phyloP scores from a whole-genome alignment of 768 basidiomycete species.

The Hericium coralloides region DNA sequence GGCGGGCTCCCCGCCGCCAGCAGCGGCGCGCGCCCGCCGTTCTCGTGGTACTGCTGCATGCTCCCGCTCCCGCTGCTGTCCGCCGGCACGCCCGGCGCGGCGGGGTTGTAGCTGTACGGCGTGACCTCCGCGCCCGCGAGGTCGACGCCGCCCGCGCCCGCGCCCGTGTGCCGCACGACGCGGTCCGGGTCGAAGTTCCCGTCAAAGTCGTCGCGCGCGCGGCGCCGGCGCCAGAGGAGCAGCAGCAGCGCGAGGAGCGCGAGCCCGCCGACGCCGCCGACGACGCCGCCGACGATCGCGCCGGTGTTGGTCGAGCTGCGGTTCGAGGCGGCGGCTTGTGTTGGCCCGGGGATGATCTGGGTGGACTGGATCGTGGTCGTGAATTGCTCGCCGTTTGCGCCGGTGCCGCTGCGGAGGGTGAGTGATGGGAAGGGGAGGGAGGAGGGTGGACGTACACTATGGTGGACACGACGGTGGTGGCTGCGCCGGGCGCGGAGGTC shows the following conservation, averaged over 20 bases:
- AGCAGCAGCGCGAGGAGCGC: slow-evolving; percentile 19
- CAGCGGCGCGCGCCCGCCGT: slow-evolving; percentile 1
- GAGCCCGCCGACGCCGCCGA: slow-evolving; percentile 16
- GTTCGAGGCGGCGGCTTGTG: slow-evolving; percentile 3
- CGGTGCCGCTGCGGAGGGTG: slow-evolving; percentile 3
- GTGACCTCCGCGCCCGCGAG: slow-evolving; percentile 11
- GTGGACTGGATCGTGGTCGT: slow-evolving; percentile 11
- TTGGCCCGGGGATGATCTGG: slow-evolving; percentile 16
- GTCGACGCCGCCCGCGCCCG: slow-evolving; percentile 8
- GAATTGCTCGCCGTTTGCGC: slow-evolving; percentile 3
- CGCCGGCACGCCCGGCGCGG: slow-evolving; percentile 15
- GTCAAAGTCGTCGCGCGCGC: slow-evolving; percentile 34
- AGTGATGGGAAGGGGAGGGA: not conserved
- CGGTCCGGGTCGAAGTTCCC: slow-evolving; percentile 43
- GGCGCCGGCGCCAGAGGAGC: slow-evolving; percentile 22
- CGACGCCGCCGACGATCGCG: slow-evolving; percentile 23
- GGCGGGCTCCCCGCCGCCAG: slow-evolving; percentile 11
- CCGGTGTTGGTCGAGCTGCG: slow-evolving; percentile 8
- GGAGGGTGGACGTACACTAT: not conserved
- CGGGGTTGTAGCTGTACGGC: slow-evolving; percentile 15
- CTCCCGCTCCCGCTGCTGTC: slow-evolving; percentile 5
- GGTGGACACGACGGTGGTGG: not conserved
- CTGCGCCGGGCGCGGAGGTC: not conserved
- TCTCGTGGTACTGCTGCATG: slow-evolving; percentile 21
- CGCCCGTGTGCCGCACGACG: slow-evolving; percentile 21